Evolutionary conservation across 768 basidiomycete genomes (phyloP).

Genomic region (Cyclocybe cylindracea): DNA sequence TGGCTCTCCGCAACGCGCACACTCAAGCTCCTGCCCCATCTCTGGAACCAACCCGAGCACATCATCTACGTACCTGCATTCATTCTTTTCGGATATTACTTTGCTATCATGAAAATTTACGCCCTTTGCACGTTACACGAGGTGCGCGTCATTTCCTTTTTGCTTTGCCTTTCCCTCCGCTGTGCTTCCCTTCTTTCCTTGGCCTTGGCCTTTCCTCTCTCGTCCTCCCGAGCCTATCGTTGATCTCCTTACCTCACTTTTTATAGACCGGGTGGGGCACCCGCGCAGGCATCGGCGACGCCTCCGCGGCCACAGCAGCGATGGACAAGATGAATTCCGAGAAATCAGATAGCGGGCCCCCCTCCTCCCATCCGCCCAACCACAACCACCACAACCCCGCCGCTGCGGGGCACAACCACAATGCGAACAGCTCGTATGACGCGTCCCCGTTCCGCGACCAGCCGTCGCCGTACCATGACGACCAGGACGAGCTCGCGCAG

Average conservation of each 20-base stretch:
- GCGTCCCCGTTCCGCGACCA: conserved; percentile 29
- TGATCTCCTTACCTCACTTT: neutral
- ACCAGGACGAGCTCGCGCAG: conserved; percentile 14
- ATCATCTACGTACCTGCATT: conserved; percentile 85
- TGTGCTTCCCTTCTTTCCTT: neutral
- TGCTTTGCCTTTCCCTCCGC: neutral
- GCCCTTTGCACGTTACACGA: conserved; percentile 90
- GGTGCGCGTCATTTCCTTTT: conserved; percentile 37
- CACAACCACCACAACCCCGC: conserved; percentile 4
- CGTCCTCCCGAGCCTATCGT: neutral
- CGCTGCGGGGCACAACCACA: neutral
- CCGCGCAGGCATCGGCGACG: conserved; percentile 90
- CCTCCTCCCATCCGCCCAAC: conserved; percentile 5
- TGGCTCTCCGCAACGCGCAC: conserved; percentile 76
- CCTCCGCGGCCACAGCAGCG: conserved; percentile 73
- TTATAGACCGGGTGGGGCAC: conserved; percentile 90
- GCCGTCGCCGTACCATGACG: conserved; percentile 23
- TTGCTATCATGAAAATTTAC: conserved; percentile 93
- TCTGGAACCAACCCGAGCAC: conserved; percentile 75
- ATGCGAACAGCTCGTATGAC: no score
- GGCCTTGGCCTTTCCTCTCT: conserved; percentile 1
- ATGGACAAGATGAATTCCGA: conserved; percentile 45
- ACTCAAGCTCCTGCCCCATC: conserved; percentile 81
- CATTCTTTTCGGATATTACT: conserved; percentile 91
- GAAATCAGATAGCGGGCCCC: conserved; percentile 19